Base-by-base conservation (phyloP, 179 eudicot genomes). In the Kewa caespitosa region DNA sequence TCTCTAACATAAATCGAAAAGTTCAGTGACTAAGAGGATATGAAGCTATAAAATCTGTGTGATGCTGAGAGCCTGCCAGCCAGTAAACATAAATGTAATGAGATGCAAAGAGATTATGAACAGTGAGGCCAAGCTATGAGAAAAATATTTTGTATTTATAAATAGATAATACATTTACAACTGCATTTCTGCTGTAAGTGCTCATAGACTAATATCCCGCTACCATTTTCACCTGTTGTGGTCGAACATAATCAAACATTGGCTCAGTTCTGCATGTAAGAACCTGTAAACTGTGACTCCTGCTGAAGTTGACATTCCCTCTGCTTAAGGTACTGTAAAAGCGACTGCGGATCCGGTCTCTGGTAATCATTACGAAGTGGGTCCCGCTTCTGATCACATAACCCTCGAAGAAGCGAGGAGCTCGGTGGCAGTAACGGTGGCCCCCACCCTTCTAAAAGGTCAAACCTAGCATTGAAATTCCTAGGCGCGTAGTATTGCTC, bases 241-340 rank as follows among this genome's bases (percentile, higher is more conserved):
- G 59, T 54, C 60, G 65, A n/a, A 64, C 42, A 38, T 23, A 59
- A 72, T 76, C 69, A 70, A 67, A 57, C 63, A 38, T 48, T n/a
- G 36, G 64, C 77, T 80, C 81, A 87, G 74, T 83, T 92, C 60
- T 88, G 86, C 91, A 85, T 84, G 60, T 81, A 90, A 37, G 88
- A 89, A 72, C 90, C 91, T 78, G 87, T 82, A 52, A 82, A 54
- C 64, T 83, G 87, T 17, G 89, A 70, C 66, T 88, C 87, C 27
- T 76, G 81, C 84, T 87, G 97, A 74, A 87, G 72, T 73, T 86
- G 89, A 92, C 90, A 76, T 70, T 94, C 98, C 76, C 79, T 87
- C 80, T 88, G 93, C 78, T 88, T 85, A n/a, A 94, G 91, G 75
- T 89, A 87, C 34, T 85, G 90, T 76, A 89, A 72, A 78, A 86